Conservation (phyloP, 768 basidiomycete species). For the Goffeauzyma gilvescens region DNA sequence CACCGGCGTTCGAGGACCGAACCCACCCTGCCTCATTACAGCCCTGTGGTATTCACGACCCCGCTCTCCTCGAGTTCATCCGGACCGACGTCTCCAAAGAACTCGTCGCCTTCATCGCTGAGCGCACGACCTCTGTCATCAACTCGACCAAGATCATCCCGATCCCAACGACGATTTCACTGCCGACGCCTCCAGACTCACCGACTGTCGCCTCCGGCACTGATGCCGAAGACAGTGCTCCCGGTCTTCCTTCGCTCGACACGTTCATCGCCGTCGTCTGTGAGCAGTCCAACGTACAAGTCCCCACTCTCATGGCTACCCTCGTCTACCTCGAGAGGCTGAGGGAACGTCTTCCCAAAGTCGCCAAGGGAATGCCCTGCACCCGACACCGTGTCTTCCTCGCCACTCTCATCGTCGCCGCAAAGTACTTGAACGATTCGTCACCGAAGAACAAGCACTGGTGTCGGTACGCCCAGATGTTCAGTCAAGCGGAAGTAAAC, state of each 20-base stretch:
- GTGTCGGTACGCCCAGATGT: slow-evolving; percentile 51
- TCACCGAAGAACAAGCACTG: slow-evolving; percentile 72
- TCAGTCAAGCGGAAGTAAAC: slow-evolving; percentile 48
- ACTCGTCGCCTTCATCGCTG: slow-evolving; percentile 69
- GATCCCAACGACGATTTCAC: slow-evolving; percentile 25
- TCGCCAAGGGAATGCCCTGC: slow-evolving; percentile 78
- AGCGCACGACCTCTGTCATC: slow-evolving; percentile 57
- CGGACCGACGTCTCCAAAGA: slow-evolving; percentile 56
- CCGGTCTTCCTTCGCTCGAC: slow-evolving; percentile 46
- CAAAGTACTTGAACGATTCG: slow-evolving; percentile 95
- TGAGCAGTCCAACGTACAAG: slow-evolving; percentile 66
- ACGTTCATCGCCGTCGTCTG: slow-evolving; percentile 70
- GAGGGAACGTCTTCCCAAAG: slow-evolving; percentile 53
- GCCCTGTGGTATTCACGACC: slow-evolving; percentile 45
- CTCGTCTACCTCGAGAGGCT: slow-evolving; percentile 81
- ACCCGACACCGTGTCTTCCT: slow-evolving; percentile 91
- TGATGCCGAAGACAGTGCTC: slow-evolving; percentile 4
- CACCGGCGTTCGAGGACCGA: slow-evolving; percentile 23
- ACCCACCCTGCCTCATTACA: slow-evolving; percentile 28
- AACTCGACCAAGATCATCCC: slow-evolving; percentile 32
- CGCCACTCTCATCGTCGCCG: slow-evolving; percentile 81
- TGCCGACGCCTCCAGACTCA: slow-evolving; percentile 60
- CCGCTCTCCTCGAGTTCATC: slow-evolving; percentile 60
- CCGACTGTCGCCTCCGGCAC: slow-evolving; percentile 11
- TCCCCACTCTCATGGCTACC: slow-evolving; percentile 72